A percentile compares a stretch with the other conserved stretches of the same genome.
Conservation (phyloP, 2,329 filamentous ascomycete species). For the Xylariaceae sp. region DNA sequence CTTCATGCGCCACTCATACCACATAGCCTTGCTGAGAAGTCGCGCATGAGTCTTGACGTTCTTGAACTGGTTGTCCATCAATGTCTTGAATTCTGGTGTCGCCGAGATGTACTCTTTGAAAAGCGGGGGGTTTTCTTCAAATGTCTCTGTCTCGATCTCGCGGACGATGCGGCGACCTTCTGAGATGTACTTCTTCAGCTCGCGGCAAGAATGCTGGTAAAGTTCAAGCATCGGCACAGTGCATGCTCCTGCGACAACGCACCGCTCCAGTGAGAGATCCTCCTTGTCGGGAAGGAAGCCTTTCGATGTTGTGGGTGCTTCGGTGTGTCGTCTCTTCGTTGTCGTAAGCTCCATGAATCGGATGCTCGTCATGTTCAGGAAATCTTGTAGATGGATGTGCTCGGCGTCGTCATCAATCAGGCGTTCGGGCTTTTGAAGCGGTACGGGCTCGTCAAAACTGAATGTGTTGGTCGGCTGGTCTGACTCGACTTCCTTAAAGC, state of each 20-base stretch:
- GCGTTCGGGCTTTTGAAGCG: constrained; percentile 41
- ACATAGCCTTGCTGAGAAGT: constrained; percentile 88
- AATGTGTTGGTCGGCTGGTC: constrained; percentile 44
- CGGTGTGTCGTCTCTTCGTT: constrained; percentile 85
- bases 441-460: constrained; percentile 42
- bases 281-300: constrained; percentile 46
- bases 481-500: constrained; percentile 54
- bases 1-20: constrained; percentile 97
- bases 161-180: constrained; percentile 87
- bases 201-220: constrained; percentile 92
- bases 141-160: constrained; percentile 85
- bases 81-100: constrained; percentile 72
- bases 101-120: constrained; percentile 91
- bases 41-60: constrained; percentile 94
- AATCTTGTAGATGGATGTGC: constrained; percentile 82
- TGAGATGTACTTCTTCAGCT: constrained; percentile 94
- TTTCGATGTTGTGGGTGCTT: constrained; percentile 53
- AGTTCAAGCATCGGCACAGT: constrained; percentile 90
- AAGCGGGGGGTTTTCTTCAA: constrained; percentile 84
- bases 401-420: constrained; percentile 54
- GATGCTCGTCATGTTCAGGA: constrained; percentile 92
- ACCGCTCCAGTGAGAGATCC: constrained; percentile 65
- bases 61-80: constrained; percentile 97
- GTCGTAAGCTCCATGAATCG: constrained; percentile 99
- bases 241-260: constrained; percentile 84